Evolutionary conservation across 148 eudicot genomes (phyloP), one percentile per base, ranked within the genome.

Genomic region (Salicornia ramosissima): DNA sequence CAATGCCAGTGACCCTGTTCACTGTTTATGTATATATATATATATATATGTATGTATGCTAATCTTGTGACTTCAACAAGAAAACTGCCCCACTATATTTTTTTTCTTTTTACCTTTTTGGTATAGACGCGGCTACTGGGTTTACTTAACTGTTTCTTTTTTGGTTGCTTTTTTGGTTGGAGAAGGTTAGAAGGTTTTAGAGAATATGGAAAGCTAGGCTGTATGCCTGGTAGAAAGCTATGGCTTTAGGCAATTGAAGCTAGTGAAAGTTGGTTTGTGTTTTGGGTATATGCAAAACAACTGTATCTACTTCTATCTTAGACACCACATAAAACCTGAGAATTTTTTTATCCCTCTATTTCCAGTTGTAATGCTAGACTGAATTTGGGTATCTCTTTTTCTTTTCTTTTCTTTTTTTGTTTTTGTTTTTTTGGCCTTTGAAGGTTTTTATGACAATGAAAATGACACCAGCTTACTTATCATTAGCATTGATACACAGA

Each of bases 1-100:
- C 61, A 59, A 71, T 71, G 68, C 52, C 28, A 36, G 52, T 45
- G 39, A 45, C 31, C 55, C 46, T 30, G 16, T n/a, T n/a, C n/a
- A n/a, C n/a, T n/a, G n/a, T n/a, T n/a, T n/a, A n/a, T n/a, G n/a
- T n/a, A n/a, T n/a, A n/a, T n/a, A n/a, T n/a, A n/a, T n/a, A n/a
- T n/a, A n/a, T n/a, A n/a, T n/a, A n/a, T n/a, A n/a, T n/a, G 69
- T 72, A 72, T 77, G 33, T 72, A 67, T 72, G 54, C 61, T 58
- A 49, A 45, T 71, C 63, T 46, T 46, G 59, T 45, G 75, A 45
- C 58, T 75, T 33, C 28, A 21, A 22, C 25, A 49, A 25, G 46
- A 10, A 40, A 42, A 45, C n/a, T 43, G 70, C 39, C 64, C 68
- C 63, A 60, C 73, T 61, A 75, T 58, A 9, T 75, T 31, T 30